A percentile compares a stretch with the other conserved stretches of the same genome.
Evolutionary conservation across 176 grass and related monocot genomes (phyloP).

Genomic region (Microstegium vimineum): DNA sequence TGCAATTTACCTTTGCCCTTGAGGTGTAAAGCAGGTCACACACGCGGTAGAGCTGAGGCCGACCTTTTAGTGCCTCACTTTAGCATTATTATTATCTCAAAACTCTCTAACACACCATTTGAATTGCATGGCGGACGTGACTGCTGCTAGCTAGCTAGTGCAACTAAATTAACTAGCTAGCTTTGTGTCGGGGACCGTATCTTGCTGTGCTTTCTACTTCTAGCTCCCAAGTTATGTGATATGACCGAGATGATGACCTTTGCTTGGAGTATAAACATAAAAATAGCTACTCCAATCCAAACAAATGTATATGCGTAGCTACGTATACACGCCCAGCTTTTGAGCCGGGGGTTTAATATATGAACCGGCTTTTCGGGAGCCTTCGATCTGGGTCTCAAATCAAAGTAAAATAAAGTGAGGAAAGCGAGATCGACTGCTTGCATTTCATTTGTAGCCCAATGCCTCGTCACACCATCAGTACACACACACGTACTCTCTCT

Average conservation of each 20-base stretch:
- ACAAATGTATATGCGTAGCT: no score
- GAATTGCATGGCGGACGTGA: constrained; percentile 14
- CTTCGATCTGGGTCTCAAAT: constrained; percentile 38
- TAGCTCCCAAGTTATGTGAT: constrained; percentile 1
- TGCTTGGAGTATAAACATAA: constrained; percentile 50
- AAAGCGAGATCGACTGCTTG: neutral
- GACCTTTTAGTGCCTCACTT: neutral
- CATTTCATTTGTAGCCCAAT: neutral
- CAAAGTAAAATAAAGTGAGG: neutral
- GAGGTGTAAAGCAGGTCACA: constrained; percentile 22
- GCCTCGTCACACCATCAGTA: neutral
- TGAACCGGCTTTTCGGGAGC: neutral
- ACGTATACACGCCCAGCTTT: no score
- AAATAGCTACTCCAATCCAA: constrained; percentile 4
- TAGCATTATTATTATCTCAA: constrained; percentile 6
- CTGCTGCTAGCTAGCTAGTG: neutral
- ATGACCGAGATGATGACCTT: neutral
- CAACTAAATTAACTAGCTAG: neutral
- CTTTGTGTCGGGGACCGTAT: constrained; percentile 27
- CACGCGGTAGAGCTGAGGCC: neutral
- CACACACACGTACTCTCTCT: no score
- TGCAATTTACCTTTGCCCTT: constrained; percentile 16
- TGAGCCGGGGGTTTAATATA: no score
- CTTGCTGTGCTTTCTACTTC: constrained; percentile 51
- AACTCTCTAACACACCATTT: neutral